Evolutionary conservation across 129 eudicot genomes (phyloP).

Genomic region (Flaveria brownii): DNA sequence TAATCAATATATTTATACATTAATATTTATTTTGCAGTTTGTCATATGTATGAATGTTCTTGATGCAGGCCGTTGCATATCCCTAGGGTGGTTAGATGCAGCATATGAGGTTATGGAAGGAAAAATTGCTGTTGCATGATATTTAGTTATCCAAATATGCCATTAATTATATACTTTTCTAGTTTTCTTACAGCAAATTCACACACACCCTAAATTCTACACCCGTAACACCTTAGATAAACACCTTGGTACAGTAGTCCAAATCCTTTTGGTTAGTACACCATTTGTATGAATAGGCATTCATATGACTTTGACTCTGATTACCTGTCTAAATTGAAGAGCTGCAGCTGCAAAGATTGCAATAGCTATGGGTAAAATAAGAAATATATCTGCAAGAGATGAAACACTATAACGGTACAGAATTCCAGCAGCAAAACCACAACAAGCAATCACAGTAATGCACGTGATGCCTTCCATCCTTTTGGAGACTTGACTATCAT

Average conservation of each 20-base stretch:
- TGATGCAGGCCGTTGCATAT: not conserved
- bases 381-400: slow-evolving; percentile 37
- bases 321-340: slow-evolving; percentile 81
- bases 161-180: too few relatives aligned
- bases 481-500: slow-evolving; percentile 54
- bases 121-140: not conserved
- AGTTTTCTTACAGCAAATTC: too few relatives aligned
- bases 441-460: slow-evolving; percentile 58
- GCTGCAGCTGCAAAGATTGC: slow-evolving; percentile 59
- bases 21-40: not conserved
- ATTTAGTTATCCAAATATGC: not conserved
- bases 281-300: not conserved
- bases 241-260: too few relatives aligned
- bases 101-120: not conserved
- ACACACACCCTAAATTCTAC: too few relatives aligned
- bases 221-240: too few relatives aligned
- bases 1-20: not conserved
- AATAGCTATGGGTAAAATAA: slow-evolving; percentile 53
- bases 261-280: too few relatives aligned
- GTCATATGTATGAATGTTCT: slow-evolving; percentile 2
- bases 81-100: not conserved
- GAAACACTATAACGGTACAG: slow-evolving; percentile 71
- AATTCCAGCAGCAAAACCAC: slow-evolving; percentile 81
- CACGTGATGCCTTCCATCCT: slow-evolving; percentile 71
- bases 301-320: slow-evolving; percentile 26